A percentile compares a stretch with the other conserved stretches of the same genome.
Conservation (phyloP, 2,329 filamentous ascomycete species). For the Paecilomyces niveus region DNA sequence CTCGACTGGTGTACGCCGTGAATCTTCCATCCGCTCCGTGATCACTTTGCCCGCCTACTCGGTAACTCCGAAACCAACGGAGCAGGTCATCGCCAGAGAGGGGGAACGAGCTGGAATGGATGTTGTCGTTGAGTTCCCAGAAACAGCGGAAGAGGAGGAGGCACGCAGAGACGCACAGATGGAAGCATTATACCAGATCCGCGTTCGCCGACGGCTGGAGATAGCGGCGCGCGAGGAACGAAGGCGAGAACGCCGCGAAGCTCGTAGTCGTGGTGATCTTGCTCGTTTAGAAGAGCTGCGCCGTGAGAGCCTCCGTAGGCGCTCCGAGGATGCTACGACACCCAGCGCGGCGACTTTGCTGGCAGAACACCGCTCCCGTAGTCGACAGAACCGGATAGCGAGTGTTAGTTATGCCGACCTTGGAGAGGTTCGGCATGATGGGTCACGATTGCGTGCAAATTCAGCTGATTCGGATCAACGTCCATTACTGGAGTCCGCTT, state of each 20-base stretch:
- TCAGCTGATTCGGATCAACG: conserved; percentile 42
- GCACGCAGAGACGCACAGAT: conserved; percentile 77
- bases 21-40: conserved; percentile 83
- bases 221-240: conserved; percentile 70
- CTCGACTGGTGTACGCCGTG: conserved; percentile 58
- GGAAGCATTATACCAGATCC: conserved; percentile 86
- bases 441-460: conserved; percentile 39
- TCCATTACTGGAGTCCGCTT: conserved; percentile 36
- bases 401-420: conserved; percentile 42
- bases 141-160: conserved; percentile 73
- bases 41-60: conserved; percentile 89
- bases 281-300: conserved; percentile 59
- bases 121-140: conserved; percentile 77
- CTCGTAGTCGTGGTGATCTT: conserved; percentile 63
- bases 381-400: conserved; percentile 39
- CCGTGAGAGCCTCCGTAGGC: conserved; percentile 44
- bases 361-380: conserved; percentile 38
- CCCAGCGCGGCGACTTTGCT: conserved; percentile 30
- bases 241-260: conserved; percentile 62
- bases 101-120: conserved; percentile 91
- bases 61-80: conserved; percentile 61
- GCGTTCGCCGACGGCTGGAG: conserved; percentile 67
- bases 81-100: conserved; percentile 78
- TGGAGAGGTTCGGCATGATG: conserved; percentile 43
- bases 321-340: conserved; percentile 26